Conservation (phyloP, 108 stramenopile species). For the Stephanodiscus minutulus region DNA sequence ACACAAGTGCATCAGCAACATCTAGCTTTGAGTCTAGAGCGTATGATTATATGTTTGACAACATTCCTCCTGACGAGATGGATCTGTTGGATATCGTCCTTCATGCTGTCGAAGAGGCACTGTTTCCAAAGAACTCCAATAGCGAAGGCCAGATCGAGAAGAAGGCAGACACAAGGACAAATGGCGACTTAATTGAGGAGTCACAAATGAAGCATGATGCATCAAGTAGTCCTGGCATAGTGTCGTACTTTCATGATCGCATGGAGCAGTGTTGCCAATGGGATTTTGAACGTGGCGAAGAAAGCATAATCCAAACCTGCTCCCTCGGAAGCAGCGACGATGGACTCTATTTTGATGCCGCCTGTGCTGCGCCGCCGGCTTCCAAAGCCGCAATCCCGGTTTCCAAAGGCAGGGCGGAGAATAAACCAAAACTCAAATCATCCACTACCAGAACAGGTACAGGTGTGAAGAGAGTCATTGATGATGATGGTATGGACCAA, state of each 20-base stretch:
- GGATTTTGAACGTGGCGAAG: too few species aligned
- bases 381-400: too few species aligned
- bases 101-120: neutral
- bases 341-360: too few species aligned
- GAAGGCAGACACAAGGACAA: neutral
- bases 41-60: too few species aligned
- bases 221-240: neutral
- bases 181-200: neutral
- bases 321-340: too few species aligned
- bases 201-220: neutral
- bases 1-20: neutral
- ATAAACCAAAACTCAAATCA: too few species aligned
- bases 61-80: too few species aligned
- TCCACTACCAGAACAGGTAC: neutral
- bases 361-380: too few species aligned
- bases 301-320: too few species aligned
- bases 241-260: neutral
- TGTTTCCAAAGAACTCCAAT: neutral
- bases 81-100: neutral
- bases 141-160: neutral
- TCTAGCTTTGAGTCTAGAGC: too few species aligned
- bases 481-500: neutral
- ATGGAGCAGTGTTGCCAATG: too few species aligned
- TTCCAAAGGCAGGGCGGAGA: too few species aligned
- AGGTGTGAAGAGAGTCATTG: neutral